phyloP scores from a whole-genome alignment of 2,329 filamentous ascomycete species.

The Monosporascus ibericus region DNA sequence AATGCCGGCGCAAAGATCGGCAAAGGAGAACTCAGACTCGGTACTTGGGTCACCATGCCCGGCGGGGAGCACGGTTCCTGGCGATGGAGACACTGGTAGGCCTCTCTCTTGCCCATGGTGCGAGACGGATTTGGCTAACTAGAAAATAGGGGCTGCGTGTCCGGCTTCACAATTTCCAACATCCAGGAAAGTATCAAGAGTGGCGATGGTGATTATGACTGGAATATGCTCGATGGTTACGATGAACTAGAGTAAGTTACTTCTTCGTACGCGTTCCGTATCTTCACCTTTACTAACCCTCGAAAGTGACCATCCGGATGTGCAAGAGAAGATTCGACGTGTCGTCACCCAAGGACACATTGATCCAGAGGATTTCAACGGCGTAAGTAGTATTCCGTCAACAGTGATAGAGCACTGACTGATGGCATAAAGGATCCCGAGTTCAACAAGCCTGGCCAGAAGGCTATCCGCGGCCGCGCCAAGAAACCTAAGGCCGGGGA shows the following conservation, averaged over 20 bases:
- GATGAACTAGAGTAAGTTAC: constrained; percentile 59
- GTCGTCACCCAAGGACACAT: constrained; percentile 75
- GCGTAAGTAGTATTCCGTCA: constrained; percentile 50
- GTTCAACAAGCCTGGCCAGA: constrained; percentile 62
- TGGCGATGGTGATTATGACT: constrained; percentile 46
- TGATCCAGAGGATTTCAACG: constrained; percentile 80
- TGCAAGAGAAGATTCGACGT: constrained; percentile 66
- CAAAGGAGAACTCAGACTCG: constrained; percentile 76
- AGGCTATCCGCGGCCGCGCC: constrained; percentile 51
- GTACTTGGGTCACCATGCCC: constrained; percentile 60
- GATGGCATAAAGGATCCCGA: constrained; percentile 56
- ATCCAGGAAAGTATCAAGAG: constrained; percentile 51
- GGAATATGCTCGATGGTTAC: constrained; percentile 69
- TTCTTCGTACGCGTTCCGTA: background rate
- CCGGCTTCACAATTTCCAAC: constrained; percentile 64
- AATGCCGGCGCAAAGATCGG: constrained; percentile 60
- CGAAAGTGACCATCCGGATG: constrained; percentile 44
- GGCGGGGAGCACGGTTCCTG: constrained; percentile 53
- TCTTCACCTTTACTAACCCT: constrained; percentile 7
- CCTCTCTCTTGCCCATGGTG: constrained; percentile 4
- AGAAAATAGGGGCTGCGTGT: constrained; percentile 73
- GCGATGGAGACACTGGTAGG: constrained; percentile 83
- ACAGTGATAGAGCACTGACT: background rate
- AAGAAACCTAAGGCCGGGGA: constrained; percentile 29
- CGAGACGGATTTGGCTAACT: constrained; percentile 2